Evolutionary conservation across 2,329 filamentous ascomycete species (phyloP), one percentile per base, ranked within the genome.

Genomic region (Cercospora beticola): DNA sequence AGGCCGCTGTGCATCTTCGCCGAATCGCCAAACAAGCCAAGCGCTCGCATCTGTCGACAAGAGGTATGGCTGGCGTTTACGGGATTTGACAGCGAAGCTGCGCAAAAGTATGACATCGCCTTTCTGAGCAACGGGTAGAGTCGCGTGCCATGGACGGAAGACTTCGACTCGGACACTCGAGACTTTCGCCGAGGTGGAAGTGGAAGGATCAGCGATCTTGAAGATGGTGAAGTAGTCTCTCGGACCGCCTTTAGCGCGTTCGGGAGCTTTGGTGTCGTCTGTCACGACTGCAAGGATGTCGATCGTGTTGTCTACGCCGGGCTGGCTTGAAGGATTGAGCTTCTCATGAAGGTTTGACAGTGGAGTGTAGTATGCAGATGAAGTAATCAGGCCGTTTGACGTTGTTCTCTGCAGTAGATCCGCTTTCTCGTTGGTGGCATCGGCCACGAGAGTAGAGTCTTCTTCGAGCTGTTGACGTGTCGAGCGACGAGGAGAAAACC

Each of bases 51-150:
- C 82, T 1, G 74, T 77, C 36, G 81, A 83, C 8, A 81, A 62
- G 8, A 85, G 16, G 71, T 76, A 74, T 60, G 76, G n/a, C 76
- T 73, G 65, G 10, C 76, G 72, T 59, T 82, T 81, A 16, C 77
- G 69, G 14, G 77, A 81, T 72, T 79, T 81, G n/a, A 84, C 83
- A 0, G 63, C 68, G 58, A 85, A 84, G 0, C 72, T 75, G 4
- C 83, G 76, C 3, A 85, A 74, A 26, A 85, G 69, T 0, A 85
- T 73, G 0, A 83, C 78, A 52, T 85, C 83, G 26, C 83, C 83
- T 0, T 70, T 66, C 0, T 79, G 74, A 2, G 80, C 79, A 2
- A 75, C 72, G 0, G 83, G 83, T 0, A 85, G 77, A 0, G 79
- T 81, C 0, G 74, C 76, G 26, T 77, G 78, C 74, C 80, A 83